phyloP scores from a whole-genome alignment of 345 rosid species.

The Eucalyptus regnans region DNA sequence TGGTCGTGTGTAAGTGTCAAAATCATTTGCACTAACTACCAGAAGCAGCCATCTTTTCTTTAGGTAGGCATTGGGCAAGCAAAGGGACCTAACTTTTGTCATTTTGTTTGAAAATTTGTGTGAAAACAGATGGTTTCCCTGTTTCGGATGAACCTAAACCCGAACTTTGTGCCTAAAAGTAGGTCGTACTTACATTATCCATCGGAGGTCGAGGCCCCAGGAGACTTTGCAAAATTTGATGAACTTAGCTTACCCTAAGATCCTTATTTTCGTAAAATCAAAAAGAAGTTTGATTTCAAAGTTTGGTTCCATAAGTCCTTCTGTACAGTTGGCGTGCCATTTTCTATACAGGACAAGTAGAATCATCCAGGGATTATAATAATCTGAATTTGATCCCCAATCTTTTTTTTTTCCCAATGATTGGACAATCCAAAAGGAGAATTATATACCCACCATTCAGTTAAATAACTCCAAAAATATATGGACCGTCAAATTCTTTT shows the following conservation, averaged over 20 bases:
- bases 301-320: neutral
- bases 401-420: neutral
- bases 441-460: neutral
- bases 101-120: neutral
- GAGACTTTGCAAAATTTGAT: neutral
- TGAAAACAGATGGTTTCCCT: neutral
- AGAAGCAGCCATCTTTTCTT: neutral
- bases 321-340: neutral
- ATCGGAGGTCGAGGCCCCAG: neutral
- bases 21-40: neutral
- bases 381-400: neutral
- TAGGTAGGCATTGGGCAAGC: neutral
- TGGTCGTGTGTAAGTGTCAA: neutral
- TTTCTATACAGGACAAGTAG: neutral
- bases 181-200: neutral
- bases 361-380: neutral
- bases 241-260: neutral
- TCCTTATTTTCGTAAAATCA: neutral
- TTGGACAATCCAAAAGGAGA: neutral
- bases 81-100: neutral
- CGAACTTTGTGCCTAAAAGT: neutral
- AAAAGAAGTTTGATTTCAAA: neutral
- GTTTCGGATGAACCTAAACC: neutral
- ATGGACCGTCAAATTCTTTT: neutral
- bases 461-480: neutral